Conservation (phyloP, 1,139 yeast genomes). For the Suhomyces guaymorum region DNA sequence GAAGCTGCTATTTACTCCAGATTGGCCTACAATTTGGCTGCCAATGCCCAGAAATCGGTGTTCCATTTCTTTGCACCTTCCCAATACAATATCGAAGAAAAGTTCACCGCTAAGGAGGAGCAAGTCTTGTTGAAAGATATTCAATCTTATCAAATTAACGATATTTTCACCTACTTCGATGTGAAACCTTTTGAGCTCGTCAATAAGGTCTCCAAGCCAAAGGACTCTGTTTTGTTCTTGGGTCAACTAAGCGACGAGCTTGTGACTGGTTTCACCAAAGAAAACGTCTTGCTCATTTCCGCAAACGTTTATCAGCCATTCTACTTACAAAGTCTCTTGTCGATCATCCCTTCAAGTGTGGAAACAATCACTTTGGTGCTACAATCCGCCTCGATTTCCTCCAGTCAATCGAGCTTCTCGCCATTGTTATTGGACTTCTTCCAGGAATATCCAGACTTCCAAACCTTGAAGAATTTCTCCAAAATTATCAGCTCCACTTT, state of each 20-base stretch:
- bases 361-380: slow-evolving; percentile 63
- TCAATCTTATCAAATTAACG: slow-evolving; percentile 21
- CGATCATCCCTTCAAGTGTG: slow-evolving; percentile 56
- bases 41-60: slow-evolving; percentile 52
- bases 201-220: slow-evolving; percentile 36
- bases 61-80: slow-evolving; percentile 63
- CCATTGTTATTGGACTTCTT: slow-evolving; percentile 75
- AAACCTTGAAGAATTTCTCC: slow-evolving; percentile 46
- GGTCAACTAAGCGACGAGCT: slow-evolving; percentile 57
- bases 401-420: slow-evolving; percentile 53
- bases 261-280: slow-evolving; percentile 40
- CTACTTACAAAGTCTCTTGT: slow-evolving; percentile 50
- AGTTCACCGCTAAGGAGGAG: slow-evolving; percentile 18
- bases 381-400: slow-evolving; percentile 51
- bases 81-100: slow-evolving; percentile 18
- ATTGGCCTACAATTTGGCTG: slow-evolving; percentile 60
- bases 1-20: slow-evolving; percentile 56
- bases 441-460: slow-evolving; percentile 54
- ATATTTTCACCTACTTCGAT: slow-evolving; percentile 28
- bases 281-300: slow-evolving; percentile 52
- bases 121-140: slow-evolving; percentile 19
- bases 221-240: slow-evolving; percentile 57
- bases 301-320: slow-evolving; percentile 76
- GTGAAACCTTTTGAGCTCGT: slow-evolving; percentile 32
- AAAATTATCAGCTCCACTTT: slow-evolving; percentile 62